Evolutionary conservation across 495 filamentous ascomycete species (phyloP), one percentile per base, ranked within the genome.

Genomic region (Copromyces sp.): DNA sequence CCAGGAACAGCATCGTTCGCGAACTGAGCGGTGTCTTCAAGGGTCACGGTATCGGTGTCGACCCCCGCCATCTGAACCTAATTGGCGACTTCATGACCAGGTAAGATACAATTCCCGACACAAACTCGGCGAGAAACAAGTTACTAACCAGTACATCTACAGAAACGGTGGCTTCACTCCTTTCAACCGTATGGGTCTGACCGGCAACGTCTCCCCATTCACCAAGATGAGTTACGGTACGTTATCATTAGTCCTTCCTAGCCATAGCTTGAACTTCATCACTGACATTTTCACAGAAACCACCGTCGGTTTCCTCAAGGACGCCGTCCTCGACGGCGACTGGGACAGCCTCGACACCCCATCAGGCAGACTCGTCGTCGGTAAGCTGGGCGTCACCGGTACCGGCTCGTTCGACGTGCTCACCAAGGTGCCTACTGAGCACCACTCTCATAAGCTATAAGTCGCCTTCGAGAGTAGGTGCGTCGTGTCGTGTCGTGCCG

Each of bases 41-140:
- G 71, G 89, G 90, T 81, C 94, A 99, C 89, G 92, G 92, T 79
- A 99, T 99, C 84, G 89, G 86, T 72, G 95, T 99, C 73, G 94
- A 99, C 78, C 88, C 91, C 70, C 89, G 95, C 72, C 95, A 99
- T 82, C 83, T 99, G 75, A 97, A 95, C 82, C 87, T 99, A 73
- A 97, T 99, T 75, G 95, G 92, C 70, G 95, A 99, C 83, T 92
- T 91, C 82, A 99, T 99, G 95, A 98, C 96, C 20, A 78, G 77
- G 77, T 77, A 14, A 42, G 45, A 39, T n/a, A 5, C 7, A 9
- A 20, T 16, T 29, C 9, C 17, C 17, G 0, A 17, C n/a, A 20
- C 61, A 6, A 9, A 35, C 14, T 14, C 32, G 32, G 0, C 17
- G 4, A 38, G 20, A 39, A 29, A 38, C 29, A 71, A n/a, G 70